A percentile compares a stretch with the other conserved stretches of the same genome.
Conservation (phyloP, 2,329 filamentous ascomycete genomes). For the Triangularia verruculosa region DNA sequence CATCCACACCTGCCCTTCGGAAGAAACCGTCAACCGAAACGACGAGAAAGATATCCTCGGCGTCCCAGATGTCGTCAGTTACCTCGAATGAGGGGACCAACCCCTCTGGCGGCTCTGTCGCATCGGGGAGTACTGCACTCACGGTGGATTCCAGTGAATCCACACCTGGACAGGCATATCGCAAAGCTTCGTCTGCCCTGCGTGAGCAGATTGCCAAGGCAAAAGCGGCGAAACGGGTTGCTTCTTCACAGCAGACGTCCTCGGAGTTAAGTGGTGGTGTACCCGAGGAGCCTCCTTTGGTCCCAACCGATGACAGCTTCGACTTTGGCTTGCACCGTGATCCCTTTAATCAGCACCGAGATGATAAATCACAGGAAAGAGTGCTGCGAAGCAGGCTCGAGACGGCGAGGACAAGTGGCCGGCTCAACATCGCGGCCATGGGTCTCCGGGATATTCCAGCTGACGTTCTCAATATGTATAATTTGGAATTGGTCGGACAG, state of each 20-base stretch:
- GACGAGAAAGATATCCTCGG: slow-evolving; percentile 40
- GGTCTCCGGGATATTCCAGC: slow-evolving; percentile 73
- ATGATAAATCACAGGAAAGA: slow-evolving; percentile 58
- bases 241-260: slow-evolving; percentile 39
- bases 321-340: slow-evolving; percentile 60
- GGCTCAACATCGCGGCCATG: slow-evolving; percentile 85
- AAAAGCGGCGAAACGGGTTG: slow-evolving; percentile 73
- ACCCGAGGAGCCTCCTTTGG: slow-evolving; percentile 37
- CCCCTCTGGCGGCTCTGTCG: slow-evolving; percentile 37
- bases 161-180: slow-evolving; percentile 30
- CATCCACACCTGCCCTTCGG: slow-evolving; percentile 45
- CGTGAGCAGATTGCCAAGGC: slow-evolving; percentile 92
- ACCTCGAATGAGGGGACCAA: slow-evolving; percentile 37
- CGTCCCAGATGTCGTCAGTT: slow-evolving; percentile 38
- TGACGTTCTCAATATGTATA: slow-evolving; percentile 89
- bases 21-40: slow-evolving; percentile 31
- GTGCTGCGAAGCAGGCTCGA: slow-evolving; percentile 71
- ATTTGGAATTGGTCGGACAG: slow-evolving; percentile 64
- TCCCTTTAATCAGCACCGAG: slow-evolving; percentile 66
- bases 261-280: slow-evolving; percentile 18
- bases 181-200: slow-evolving; percentile 74
- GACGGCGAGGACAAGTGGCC: slow-evolving; percentile 71
- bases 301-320: slow-evolving; percentile 50
- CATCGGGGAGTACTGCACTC: slow-evolving; percentile 35
- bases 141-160: slow-evolving; percentile 38